These are phyloP conservation scores for Backusella australiensis DNA, from an alignment of 192 early-diverging fungal species.

Conservation along the genomic window DNA sequence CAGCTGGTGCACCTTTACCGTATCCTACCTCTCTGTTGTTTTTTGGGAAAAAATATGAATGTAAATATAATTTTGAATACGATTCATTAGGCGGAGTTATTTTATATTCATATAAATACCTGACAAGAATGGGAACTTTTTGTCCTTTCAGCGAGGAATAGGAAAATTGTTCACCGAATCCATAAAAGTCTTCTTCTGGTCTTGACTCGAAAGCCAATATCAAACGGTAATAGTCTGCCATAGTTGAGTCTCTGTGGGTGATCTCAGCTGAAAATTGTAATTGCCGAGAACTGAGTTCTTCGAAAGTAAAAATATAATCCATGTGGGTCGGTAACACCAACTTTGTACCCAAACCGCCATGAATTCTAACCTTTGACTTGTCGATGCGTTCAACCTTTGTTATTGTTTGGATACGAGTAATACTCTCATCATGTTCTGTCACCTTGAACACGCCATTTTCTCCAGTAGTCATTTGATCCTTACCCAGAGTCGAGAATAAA, in stretches of 20 bases:
- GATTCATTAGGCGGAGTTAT: background rate
- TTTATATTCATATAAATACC: constrained; percentile 7
- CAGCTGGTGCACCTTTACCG: constrained; percentile 34
- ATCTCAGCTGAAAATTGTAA: constrained; percentile 21
- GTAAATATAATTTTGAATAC: background rate
- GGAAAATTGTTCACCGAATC: constrained; percentile 42
- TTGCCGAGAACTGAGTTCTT: constrained; percentile 21
- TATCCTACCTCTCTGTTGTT: constrained; percentile 35
- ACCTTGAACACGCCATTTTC: constrained; percentile 36
- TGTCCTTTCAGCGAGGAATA: constrained; percentile 34
- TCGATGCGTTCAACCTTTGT: constrained; percentile 6
- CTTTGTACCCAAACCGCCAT: constrained; percentile 29
- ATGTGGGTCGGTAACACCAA: constrained; percentile 28
- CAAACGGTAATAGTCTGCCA: constrained; percentile 18
- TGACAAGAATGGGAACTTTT: constrained; percentile 40
- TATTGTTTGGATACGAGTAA: constrained; percentile 37
- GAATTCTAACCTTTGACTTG: background rate
- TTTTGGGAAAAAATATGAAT: background rate
- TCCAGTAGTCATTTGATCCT: constrained; percentile 24
- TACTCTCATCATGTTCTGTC: constrained; percentile 30
- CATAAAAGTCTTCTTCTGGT: constrained; percentile 41
- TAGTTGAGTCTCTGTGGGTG: constrained; percentile 3
- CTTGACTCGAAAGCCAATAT: constrained; percentile 23
- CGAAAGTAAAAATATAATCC: constrained; percentile 34
- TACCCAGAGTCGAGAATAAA: constrained; percentile 28